phyloP scores from a whole-genome alignment of 2,329 filamentous ascomycete genomes.

The Exserohilum rostratum region DNA sequence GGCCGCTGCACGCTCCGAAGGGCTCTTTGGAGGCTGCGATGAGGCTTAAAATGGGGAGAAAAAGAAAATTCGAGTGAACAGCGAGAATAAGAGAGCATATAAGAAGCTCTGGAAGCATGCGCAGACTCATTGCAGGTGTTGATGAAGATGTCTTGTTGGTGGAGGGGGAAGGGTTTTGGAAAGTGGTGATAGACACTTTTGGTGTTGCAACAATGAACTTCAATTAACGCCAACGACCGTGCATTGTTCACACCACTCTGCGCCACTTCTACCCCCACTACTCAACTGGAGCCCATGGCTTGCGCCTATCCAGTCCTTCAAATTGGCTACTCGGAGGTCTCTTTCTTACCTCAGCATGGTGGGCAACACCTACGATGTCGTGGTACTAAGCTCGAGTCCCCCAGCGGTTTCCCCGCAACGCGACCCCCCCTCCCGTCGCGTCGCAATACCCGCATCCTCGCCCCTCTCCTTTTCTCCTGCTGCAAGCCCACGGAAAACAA shows the following conservation, averaged over 20 bases:
- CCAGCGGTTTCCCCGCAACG: conserved; percentile 31
- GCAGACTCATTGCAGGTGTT: not conserved
- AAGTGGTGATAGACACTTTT: conserved; percentile 9
- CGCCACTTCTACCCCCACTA: not conserved
- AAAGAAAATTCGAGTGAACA: not conserved
- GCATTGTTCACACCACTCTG: conserved; percentile 4
- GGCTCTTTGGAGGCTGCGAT: not conserved
- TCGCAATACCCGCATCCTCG: conserved; percentile 33
- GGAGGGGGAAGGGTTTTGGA: conserved; percentile 3
- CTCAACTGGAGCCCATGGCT: conserved; percentile 6
- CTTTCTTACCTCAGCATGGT: conserved; percentile 30
- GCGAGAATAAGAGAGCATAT: not conserved
- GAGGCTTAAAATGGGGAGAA: not conserved
- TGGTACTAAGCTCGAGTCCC: conserved; percentile 44
- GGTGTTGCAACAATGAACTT: conserved; percentile 12
- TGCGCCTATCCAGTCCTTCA: not conserved
- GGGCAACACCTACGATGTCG: conserved; percentile 32
- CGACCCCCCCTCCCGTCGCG: conserved; percentile 35
- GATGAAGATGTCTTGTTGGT: not conserved
- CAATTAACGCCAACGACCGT: conserved; percentile 3
- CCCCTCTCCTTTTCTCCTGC: conserved; percentile 32
- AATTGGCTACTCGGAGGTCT: conserved; percentile 13
- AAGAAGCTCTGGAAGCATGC: not conserved
- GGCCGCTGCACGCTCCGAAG: not conserved
- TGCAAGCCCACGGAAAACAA: conserved; percentile 20